Evolutionary conservation across 768 basidiomycete genomes (phyloP), one percentile per base, ranked within the genome.

Genomic region (Lactarius akahatsu): DNA sequence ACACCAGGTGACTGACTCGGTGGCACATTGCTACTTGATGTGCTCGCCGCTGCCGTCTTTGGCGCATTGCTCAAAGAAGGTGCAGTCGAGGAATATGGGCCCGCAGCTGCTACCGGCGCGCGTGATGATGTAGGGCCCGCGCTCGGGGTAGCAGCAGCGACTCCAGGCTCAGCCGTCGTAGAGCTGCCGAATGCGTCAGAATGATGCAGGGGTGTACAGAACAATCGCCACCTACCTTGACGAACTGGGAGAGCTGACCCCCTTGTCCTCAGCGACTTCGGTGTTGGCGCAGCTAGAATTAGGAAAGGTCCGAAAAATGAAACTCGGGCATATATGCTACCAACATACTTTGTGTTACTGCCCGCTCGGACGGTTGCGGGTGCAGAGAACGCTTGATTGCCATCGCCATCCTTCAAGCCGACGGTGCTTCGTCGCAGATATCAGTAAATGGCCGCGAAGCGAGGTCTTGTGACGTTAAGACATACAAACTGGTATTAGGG

Each of bases 331-430:
- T 23, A 59, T 10, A 45, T 45, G 40, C 20, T 9, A 60, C n/a
- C 50, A 23, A 36, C 76, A 15, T 70, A 82, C 82, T 76, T 77
- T 9, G 71, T 67, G 65, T 79, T 77, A 13, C 72, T 57, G 34
- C 83, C 76, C 5, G 73, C 2, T 61, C 74, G 68, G 57, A 90
- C 74, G 0, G 77, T 83, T 38, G 85, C 77, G 2, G 78, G 76
- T 59, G 84, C 83, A 16, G 84, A 83, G 76, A 80, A 91, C 8
- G 80, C 83, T 10, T 71, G 73, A 1, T 73, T 18, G 18, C 90
- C 90, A 16, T 83, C 83, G 72, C 75, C 76, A 68, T 91, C 90
- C 76, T 85, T 88, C 69, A 89, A 65, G 15, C 72, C 72, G 40
- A 84, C 70, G n/a, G 83, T 82, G 70, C 89, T 91, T 59, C 15